Conservation (phyloP, 768 basidiomycete species). For the Russula vinacea region DNA sequence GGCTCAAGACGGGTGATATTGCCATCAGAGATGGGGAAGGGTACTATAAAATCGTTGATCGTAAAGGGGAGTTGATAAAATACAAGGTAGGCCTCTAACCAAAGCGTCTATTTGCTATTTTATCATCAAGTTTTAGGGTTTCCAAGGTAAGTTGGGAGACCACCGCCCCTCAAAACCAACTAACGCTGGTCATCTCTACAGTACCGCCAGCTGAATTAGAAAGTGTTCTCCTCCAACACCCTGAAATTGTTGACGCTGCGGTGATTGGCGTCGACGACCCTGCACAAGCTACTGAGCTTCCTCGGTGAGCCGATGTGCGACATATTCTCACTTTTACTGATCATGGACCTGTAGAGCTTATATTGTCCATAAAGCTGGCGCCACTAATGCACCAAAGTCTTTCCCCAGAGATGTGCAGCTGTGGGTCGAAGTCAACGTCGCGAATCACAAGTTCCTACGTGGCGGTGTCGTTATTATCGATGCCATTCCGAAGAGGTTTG, state of each 20-base stretch:
- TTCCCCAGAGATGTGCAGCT: slow-evolving; percentile 53
- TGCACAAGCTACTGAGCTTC: slow-evolving; percentile 76
- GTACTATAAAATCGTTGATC: slow-evolving; percentile 69
- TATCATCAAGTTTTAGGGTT: slow-evolving; percentile 47
- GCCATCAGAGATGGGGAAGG: slow-evolving; percentile 64
- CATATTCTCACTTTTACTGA: neutral
- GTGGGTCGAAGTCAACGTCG: slow-evolving; percentile 70
- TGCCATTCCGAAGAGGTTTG: slow-evolving; percentile 65
- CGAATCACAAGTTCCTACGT: slow-evolving; percentile 72
- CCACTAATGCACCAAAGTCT: slow-evolving; percentile 39
- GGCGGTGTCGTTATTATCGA: slow-evolving; percentile 67
- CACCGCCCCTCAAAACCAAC: neutral
- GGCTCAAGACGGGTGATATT: slow-evolving; percentile 91
- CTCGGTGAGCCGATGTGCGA: slow-evolving; percentile 45
- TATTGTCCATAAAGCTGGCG: slow-evolving; percentile 47
- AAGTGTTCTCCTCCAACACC: slow-evolving; percentile 67
- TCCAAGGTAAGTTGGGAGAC: slow-evolving; percentile 53
- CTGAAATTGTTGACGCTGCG: slow-evolving; percentile 71
- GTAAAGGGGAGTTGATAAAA: slow-evolving; percentile 73
- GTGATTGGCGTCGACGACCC: slow-evolving; percentile 73
- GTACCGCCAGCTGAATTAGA: slow-evolving; percentile 89
- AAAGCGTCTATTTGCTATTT: neutral
- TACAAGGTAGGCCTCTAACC: slow-evolving; percentile 52
- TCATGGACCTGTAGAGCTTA: slow-evolving; percentile 49
- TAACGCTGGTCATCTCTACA: slow-evolving; percentile 33